These are phyloP conservation scores for Piper betle DNA, from an alignment of 164 flowering plant genomes.

Conservation along the genomic window DNA sequence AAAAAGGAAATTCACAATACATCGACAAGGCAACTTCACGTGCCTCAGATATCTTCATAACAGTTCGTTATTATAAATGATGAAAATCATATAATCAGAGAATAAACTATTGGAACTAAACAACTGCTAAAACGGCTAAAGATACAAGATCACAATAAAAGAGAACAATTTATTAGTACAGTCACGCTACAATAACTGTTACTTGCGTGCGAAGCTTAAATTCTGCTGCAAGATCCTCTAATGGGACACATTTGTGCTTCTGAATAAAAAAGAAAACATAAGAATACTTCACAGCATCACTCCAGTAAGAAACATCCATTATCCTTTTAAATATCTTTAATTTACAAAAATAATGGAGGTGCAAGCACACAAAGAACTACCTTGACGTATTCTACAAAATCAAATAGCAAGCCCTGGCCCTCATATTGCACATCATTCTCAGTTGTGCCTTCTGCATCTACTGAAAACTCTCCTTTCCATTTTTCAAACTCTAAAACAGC, in stretches of 20 bases:
- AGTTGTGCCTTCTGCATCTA: conserved; percentile 91
- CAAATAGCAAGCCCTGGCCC: conserved; percentile 62
- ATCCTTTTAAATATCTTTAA: not conserved
- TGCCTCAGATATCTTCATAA: too few species aligned
- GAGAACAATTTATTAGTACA: not conserved
- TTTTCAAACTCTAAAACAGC: conserved; percentile 86
- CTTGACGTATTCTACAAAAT: conserved; percentile 96
- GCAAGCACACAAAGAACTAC: conserved; percentile 17
- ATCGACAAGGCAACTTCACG: too few species aligned
- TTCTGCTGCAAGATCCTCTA: conserved; percentile 97
- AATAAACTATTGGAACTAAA: not conserved
- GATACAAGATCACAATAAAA: conserved; percentile 18
- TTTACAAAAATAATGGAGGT: not conserved
- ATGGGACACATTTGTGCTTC: conserved; percentile 87
- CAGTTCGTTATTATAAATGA: too few species aligned
- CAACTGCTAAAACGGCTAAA: conserved; percentile 1
- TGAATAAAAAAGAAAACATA: conserved; percentile 23
- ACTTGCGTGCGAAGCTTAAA: conserved; percentile 94
- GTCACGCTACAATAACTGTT: not conserved
- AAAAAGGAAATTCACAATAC: too few species aligned
- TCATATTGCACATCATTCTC: conserved; percentile 81
- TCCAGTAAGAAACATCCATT: conserved; percentile 1
- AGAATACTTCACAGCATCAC: not conserved
- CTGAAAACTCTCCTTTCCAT: conserved; percentile 93
- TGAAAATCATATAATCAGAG: too few species aligned